These are phyloP conservation scores for Cytospora mali DNA, from an alignment of 2,329 filamentous ascomycete species.

Conservation along the genomic window DNA sequence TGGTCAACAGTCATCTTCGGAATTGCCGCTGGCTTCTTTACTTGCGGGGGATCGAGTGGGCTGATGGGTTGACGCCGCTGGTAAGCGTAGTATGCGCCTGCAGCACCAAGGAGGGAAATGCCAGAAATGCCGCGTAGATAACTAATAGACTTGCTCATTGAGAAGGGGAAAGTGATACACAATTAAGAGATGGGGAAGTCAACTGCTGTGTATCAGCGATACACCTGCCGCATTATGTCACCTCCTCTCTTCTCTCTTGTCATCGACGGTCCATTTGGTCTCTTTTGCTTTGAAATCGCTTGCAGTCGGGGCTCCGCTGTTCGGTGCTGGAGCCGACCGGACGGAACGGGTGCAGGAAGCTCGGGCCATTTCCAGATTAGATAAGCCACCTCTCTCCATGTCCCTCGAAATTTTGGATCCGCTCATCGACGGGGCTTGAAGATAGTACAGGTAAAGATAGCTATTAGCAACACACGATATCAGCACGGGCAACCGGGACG, in stretches of 20 bases:
- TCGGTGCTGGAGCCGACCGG: constrained; percentile 20
- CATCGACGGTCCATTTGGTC: constrained; percentile 20
- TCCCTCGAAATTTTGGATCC: constrained; percentile 24
- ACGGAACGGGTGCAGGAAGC: constrained; percentile 22
- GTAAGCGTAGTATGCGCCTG: constrained; percentile 31
- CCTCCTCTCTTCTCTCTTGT: constrained; percentile 11
- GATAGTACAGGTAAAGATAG: background rate
- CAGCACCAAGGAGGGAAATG: constrained; percentile 31
- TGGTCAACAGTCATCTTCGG: constrained; percentile 48
- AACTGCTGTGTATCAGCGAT: constrained; percentile 5
- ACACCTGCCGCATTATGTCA: constrained; percentile 8
- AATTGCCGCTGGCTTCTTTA: constrained; percentile 23
- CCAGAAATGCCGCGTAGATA: constrained; percentile 30
- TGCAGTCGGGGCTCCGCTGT: constrained; percentile 7
- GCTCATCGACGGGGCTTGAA: background rate
- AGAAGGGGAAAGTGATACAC: constrained; percentile 11
- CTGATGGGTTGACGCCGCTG: constrained; percentile 6
- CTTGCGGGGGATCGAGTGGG: constrained; percentile 3
- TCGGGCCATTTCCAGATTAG: constrained; percentile 29
- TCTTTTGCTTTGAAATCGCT: constrained; percentile 30
- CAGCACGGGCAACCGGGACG: constrained; percentile 9
- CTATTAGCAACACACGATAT: constrained; percentile 7
- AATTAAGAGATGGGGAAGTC: background rate
- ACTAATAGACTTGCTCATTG: constrained; percentile 24
- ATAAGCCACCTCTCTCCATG: constrained; percentile 19